Evolutionary conservation across 208 protist genomes (phyloP).

Genomic region (Crithidia bombi): DNA sequence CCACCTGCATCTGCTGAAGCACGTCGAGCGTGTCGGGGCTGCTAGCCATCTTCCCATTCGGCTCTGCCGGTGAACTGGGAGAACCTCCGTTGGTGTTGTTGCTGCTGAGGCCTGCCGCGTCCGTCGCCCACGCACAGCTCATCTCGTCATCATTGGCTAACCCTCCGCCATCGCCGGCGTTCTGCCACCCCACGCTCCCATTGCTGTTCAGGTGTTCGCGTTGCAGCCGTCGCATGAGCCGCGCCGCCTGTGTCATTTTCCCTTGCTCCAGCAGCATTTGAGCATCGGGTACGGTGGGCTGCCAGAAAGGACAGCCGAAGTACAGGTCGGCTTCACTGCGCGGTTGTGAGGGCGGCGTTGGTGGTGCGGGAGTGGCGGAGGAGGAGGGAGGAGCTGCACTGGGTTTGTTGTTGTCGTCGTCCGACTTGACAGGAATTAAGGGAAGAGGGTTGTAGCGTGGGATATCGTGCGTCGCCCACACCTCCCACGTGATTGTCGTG

Average conservation of each 20-base stretch:
- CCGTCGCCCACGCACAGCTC: background rate
- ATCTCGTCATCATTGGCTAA: conserved; percentile 3
- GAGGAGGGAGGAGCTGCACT: background rate
- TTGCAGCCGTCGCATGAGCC: conserved; percentile 36
- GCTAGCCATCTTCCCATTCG: background rate
- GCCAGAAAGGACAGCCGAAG: conserved; percentile 50
- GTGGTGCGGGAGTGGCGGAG: background rate
- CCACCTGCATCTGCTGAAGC: conserved; percentile 12
- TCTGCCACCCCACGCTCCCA: no score
- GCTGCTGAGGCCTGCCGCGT: background rate
- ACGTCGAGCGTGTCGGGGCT: conserved; percentile 1
- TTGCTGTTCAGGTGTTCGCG: background rate
- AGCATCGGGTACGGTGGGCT: conserved; percentile 37
- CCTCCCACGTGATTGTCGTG: conserved; percentile 45
- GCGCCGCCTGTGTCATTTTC: conserved; percentile 41
- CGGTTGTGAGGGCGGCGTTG: background rate
- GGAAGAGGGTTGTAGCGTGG: conserved; percentile 25
- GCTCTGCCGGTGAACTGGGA: background rate
- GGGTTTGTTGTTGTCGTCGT: background rate
- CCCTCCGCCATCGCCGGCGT: background rate
- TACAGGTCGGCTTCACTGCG: conserved; percentile 35
- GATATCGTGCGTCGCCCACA: conserved; percentile 43
- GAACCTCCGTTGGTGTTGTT: background rate
- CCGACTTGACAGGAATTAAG: conserved; percentile 3
- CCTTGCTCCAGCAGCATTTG: conserved; percentile 49